Base-by-base conservation (phyloP, 345 rosid species). In the Citropsis articulata region DNA sequence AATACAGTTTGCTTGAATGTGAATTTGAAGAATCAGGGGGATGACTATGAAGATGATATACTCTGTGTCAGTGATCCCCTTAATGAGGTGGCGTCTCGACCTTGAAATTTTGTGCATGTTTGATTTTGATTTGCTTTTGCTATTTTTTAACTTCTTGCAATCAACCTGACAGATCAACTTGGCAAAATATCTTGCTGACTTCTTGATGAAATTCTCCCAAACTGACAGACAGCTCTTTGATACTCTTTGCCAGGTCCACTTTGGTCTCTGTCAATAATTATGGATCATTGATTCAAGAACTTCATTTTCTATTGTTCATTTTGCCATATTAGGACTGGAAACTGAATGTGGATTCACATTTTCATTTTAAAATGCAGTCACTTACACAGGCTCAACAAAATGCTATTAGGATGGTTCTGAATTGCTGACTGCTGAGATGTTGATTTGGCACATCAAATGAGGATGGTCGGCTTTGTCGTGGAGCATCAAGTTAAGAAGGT, bases 241-340 rank as follows among this genome's bases (percentile, higher is more conserved):
- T 73, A 82, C 82, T 83, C 89, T 95, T 83, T 90, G 84, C 87
- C 98, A 87, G 97, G 98, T 91, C 18, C 62, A 75, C 30, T 80
- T 38, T 66, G 25, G 30, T 75, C 63, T 73, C 50, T 2, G 21
- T 55, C 76, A 75, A 73, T 74, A 40, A 71, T 68, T 45, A 59
- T 65, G 59, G 68, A 71, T 30, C 59, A 56, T 48, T 75, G 35
- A 19, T 57, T 16, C 6, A 8, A 50, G 56, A 10, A 79, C 12
- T 2, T 61, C 16, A 65, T 24, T 9, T 73, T 22, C 21, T 63
- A 14, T 24, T 53, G 28, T 7, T 64, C 30, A 42, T 8, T 75
- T 64, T 22, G 31, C 13, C 8, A 1, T 45, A 42, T 21, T 45
- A 27, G 42, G 18, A 45, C 12, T 42, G 7, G 53, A 61, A 31